Percentiles rank a stretch among this genome's conserved stretches.
phyloP scores from a whole-genome alignment of 805 yeast genomes.

The Zygosaccharomyces kombuchaensis region DNA sequence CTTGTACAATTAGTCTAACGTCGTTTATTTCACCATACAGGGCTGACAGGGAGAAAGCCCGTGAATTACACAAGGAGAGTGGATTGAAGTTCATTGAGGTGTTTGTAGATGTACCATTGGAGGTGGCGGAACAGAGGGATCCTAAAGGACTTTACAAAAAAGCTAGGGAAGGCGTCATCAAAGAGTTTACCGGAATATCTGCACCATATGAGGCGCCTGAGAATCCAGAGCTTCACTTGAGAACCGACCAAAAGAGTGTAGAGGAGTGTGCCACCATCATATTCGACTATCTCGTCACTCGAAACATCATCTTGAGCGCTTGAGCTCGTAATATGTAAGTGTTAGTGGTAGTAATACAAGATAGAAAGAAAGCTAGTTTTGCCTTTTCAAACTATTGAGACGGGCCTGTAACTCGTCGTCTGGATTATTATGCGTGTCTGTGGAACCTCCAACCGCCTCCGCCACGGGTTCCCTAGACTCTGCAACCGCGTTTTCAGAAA shows the following conservation, averaged over 20 bases:
- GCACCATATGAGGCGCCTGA: constrained; percentile 96
- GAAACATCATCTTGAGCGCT: constrained; percentile 34
- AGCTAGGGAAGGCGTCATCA: constrained; percentile 91
- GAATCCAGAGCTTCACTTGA: constrained; percentile 74
- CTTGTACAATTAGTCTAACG: constrained; percentile 82
- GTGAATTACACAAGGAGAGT: constrained; percentile 74
- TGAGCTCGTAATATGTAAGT: constrained; percentile 5
- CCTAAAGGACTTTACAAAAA: constrained; percentile 96
- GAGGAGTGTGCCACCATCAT: constrained; percentile 79
- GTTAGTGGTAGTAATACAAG: constrained; percentile 1
- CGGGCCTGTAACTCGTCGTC: constrained; percentile 90
- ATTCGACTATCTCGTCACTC: constrained; percentile 57
- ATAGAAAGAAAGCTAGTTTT: constrained; percentile 4
- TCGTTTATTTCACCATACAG: constrained; percentile 91
- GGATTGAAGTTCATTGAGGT: constrained; percentile 85
- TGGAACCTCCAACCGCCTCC: constrained; percentile 47
- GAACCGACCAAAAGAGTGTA: constrained; percentile 63
- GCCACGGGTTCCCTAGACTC: constrained; percentile 43
- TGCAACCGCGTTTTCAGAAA: constrained; percentile 17
- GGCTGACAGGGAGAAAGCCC: constrained; percentile 77
- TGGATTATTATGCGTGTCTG: constrained; percentile 33
- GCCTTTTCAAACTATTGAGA: constrained; percentile 70
- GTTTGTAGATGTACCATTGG: constrained; percentile 87
- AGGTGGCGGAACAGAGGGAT: constrained; percentile 93
- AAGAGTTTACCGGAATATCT: constrained; percentile 91